Evolutionary conservation across 2,329 filamentous ascomycete genomes (phyloP).

Genomic region (Xylariales sp.): DNA sequence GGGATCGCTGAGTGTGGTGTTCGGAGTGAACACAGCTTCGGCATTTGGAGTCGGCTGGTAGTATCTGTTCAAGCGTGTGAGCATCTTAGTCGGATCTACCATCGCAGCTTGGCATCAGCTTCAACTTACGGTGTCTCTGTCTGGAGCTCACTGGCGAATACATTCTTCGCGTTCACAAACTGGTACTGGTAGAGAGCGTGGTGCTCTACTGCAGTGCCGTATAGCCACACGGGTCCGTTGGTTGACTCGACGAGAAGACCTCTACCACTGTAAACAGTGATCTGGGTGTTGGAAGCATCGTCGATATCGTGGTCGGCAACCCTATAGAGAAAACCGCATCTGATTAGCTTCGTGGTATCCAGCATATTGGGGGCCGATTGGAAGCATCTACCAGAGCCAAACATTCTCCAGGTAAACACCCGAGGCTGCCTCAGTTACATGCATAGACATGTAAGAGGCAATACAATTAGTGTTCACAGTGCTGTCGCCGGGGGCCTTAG

Average conservation of each 20-base stretch:
- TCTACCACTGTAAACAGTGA: slow-evolving; percentile 49
- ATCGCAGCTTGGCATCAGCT: not conserved
- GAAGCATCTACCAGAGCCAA: slow-evolving; percentile 31
- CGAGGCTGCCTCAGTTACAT: slow-evolving; percentile 26
- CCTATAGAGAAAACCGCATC: too few species aligned
- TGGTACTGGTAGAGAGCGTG: slow-evolving; percentile 61
- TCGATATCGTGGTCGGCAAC: slow-evolving; percentile 53
- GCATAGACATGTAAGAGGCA: slow-evolving; percentile 32
- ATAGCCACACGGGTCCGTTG: slow-evolving; percentile 47
- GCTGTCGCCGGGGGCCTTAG: slow-evolving; percentile 40
- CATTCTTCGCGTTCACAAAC: slow-evolving; percentile 49
- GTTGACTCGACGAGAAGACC: slow-evolving; percentile 39
- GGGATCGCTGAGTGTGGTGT: slow-evolving; percentile 36
- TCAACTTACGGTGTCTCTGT: slow-evolving; percentile 54
- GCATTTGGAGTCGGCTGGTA: slow-evolving; percentile 58
- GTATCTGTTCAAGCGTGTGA: slow-evolving; percentile 33
- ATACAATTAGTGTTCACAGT: slow-evolving; percentile 28
- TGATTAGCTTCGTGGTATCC: slow-evolving; percentile 13
- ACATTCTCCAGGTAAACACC: slow-evolving; percentile 39
- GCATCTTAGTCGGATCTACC: not conserved
- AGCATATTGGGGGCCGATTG: slow-evolving; percentile 14
- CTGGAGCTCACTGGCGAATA: slow-evolving; percentile 58
- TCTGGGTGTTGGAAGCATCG: slow-evolving; percentile 38
- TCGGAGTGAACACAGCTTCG: slow-evolving; percentile 42
- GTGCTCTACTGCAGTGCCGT: slow-evolving; percentile 58